Conservation (phyloP, 257 asterid genomes). For the Solanum pimpinellifolium region DNA sequence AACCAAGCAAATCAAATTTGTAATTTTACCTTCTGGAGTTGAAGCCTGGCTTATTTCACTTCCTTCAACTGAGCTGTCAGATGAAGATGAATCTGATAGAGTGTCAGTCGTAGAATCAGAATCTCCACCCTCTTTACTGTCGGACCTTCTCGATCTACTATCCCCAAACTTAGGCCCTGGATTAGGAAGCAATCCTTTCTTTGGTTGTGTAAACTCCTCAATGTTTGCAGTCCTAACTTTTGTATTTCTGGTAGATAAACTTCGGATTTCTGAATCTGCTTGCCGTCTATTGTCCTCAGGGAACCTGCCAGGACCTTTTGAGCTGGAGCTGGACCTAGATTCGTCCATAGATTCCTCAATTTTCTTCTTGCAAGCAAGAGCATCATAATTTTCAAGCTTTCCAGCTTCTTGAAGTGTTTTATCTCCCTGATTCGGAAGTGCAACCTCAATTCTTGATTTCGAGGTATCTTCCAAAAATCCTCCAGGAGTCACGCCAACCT, state of each 20-base stretch:
- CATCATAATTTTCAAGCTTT: conserved; percentile 8
- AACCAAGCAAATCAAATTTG: background rate
- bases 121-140: conserved; percentile 29
- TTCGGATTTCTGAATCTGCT: conserved; percentile 4
- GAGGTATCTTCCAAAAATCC: background rate
- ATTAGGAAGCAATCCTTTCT: conserved; percentile 25
- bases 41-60: conserved; percentile 43
- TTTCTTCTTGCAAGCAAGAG: conserved; percentile 8
- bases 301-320: conserved; percentile 14
- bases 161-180: conserved; percentile 35
- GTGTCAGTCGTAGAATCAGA: conserved; percentile 29
- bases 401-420: conserved; percentile 10
- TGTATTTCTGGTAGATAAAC: conserved; percentile 8
- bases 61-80: conserved; percentile 40
- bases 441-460: conserved; percentile 6
- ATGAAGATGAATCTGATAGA: conserved; percentile 48
- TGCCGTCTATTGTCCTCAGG: conserved; percentile 11
- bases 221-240: conserved; percentile 1
- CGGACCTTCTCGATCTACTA: conserved; percentile 41
- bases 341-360: conserved; percentile 18
- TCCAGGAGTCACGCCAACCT: background rate
- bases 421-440: conserved; percentile 10
- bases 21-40: conserved; percentile 32
- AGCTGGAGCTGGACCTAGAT: conserved; percentile 15
- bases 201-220: conserved; percentile 14